Base-by-base conservation (phyloP, 2,329 filamentous ascomycete genomes). In the Hypoxylon sp. region DNA sequence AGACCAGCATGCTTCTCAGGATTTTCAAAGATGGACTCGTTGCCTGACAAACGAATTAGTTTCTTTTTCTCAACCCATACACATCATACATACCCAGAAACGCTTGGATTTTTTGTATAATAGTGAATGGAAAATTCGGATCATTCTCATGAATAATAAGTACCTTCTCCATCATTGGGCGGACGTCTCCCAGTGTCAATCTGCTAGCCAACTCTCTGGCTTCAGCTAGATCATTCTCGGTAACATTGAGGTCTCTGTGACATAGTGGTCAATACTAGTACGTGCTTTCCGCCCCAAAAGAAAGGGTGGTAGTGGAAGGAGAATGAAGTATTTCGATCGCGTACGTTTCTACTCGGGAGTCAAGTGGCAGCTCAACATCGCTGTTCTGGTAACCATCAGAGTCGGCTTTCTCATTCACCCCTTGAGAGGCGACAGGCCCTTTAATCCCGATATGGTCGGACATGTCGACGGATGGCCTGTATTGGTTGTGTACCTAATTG, bases 121-220 rank as follows among this genome's bases (percentile, higher is more conserved):
- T 76, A 5, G 75, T 67, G 25, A 78, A 74, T 0, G 82, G 81
- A 59, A 85, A 85, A 75, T 85, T 85, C 34, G 82, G 83, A 58
- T 85, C 83, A 28, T 79, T 75, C 43, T 81, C 78, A 67, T 85
- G 80, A 21, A 83, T 79, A 7, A 77, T 70, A 17, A 84, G 68
- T 6, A 84, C 80, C 19, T 80, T 78, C 21, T 70, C 69, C 77
- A 81, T 77, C 71, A 80, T 73, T 6, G 73, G 64, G 32, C 69
- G 68, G 38, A 75, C 45, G 23, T 75, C 74, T 21, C 67, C 73
- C 45, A 75, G 66, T 3, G 66, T 71, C 23, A 74, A 63, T 14
- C 57, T 65, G 32, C 50, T 43, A n/a, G 74, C 74, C 28, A 73
- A 38, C 51, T 72, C 67, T 58, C 65, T 70, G 32, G 73, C 74